Evolutionary conservation across 2,329 filamentous ascomycete genomes (phyloP).

Genomic region (Fusarium liriodendri): DNA sequence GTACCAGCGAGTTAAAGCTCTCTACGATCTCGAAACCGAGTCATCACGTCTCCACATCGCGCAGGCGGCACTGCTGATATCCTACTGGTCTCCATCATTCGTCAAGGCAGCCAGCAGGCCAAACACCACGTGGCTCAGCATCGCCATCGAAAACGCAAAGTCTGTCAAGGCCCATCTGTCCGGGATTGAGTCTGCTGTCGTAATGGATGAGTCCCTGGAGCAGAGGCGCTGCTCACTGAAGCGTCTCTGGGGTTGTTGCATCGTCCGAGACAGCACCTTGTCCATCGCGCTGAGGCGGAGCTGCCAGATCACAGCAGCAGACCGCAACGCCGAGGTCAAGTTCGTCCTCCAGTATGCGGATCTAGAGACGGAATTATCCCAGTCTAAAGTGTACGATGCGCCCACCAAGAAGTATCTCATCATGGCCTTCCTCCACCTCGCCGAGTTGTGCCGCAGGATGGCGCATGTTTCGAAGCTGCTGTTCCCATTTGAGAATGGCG

Average conservation of each 20-base stretch:
- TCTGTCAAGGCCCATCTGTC: conserved; percentile 16
- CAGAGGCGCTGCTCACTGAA: conserved; percentile 20
- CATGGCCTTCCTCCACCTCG: not conserved
- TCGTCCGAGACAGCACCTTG: conserved; percentile 28
- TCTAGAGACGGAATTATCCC: not conserved
- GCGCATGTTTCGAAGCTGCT: not conserved
- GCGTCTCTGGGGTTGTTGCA: conserved; percentile 32
- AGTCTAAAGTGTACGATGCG: not conserved
- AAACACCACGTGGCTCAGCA: not conserved
- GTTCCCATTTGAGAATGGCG: not conserved
- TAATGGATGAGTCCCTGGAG: conserved; percentile 6
- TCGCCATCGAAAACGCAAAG: not conserved
- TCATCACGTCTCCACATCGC: not conserved
- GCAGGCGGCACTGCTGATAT: not conserved
- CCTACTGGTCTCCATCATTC: not conserved
- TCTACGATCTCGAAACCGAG: not conserved
- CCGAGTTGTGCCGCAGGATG: not conserved
- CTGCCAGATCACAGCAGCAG: not conserved
- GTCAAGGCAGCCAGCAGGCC: not conserved
- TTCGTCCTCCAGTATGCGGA: not conserved
- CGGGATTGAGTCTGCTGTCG: not conserved
- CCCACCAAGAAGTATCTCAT: not conserved
- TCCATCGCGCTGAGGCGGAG: conserved; percentile 3
- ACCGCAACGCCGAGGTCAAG: not conserved
- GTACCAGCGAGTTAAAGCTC: not conserved